Percentiles rank a stretch among this genome's conserved stretches.
phyloP scores from a whole-genome alignment of 2,329 filamentous ascomycete genomes.

The Fusarium setosum region DNA sequence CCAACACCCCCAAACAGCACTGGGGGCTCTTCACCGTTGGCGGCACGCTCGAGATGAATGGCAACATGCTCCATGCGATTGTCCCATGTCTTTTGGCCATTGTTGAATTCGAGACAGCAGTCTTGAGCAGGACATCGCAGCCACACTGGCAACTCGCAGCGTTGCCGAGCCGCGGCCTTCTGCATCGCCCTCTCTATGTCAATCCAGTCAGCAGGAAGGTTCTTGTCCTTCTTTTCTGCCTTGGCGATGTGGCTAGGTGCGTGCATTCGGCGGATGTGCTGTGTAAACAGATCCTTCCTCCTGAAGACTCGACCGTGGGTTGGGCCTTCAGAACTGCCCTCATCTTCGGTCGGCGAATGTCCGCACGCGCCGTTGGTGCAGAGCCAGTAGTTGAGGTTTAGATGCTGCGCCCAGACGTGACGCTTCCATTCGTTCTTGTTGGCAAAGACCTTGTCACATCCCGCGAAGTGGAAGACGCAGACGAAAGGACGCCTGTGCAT shows the following conservation, averaged over 20 bases:
- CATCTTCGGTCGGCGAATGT: constrained; percentile 42
- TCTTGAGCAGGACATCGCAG: constrained; percentile 71
- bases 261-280: constrained; percentile 91
- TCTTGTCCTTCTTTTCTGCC: constrained; percentile 52
- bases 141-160: constrained; percentile 69
- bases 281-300: constrained; percentile 90
- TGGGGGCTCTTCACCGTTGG: constrained; percentile 35
- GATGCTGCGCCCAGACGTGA: constrained; percentile 83
- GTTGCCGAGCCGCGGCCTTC: constrained; percentile 66
- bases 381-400: constrained; percentile 79
- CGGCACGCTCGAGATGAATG: constrained; percentile 74
- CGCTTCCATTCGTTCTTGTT: constrained; percentile 97
- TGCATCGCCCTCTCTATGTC: constrained; percentile 67
- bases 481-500: constrained; percentile 72
- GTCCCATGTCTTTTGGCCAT: constrained; percentile 77
- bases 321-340: constrained; percentile 39
- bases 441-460: constrained; percentile 77
- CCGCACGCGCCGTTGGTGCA: constrained; percentile 74
- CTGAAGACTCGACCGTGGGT: constrained; percentile 79
- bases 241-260: constrained; percentile 51
- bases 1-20: constrained; percentile 53
- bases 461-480: constrained; percentile 84
- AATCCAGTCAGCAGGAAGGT: constrained; percentile 56
- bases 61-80: constrained; percentile 89
- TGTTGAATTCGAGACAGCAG: constrained; percentile 69